A percentile compares a stretch with the other conserved stretches of the same genome.
phyloP scores from a whole-genome alignment of 441 rosid species.

The Cnidoscolus chayamansa region DNA sequence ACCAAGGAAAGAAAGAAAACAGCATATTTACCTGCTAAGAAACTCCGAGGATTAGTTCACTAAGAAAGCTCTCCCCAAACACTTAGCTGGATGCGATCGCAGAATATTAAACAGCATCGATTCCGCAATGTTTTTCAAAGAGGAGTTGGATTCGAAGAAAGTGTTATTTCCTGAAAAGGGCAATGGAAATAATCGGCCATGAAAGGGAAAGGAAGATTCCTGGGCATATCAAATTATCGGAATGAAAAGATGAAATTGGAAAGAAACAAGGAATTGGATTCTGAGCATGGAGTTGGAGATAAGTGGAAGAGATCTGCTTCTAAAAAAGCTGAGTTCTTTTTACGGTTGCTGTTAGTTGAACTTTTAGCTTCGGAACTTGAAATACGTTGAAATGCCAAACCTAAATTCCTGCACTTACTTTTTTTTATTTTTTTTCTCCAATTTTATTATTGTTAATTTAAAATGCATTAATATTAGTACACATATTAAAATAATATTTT shows the following conservation, averaged over 20 bases:
- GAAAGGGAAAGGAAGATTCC: slow-evolving; percentile 10
- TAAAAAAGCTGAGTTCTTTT: too few relatives aligned
- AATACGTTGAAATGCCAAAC: too few relatives aligned
- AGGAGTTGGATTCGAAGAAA: slow-evolving; percentile 23
- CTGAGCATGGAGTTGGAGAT: background rate
- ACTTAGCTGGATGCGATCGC: slow-evolving; percentile 35
- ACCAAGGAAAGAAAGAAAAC: background rate
- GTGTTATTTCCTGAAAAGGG: slow-evolving; percentile 25
- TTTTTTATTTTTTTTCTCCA: too few relatives aligned
- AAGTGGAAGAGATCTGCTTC: too few relatives aligned
- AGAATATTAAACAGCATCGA: slow-evolving; percentile 25
- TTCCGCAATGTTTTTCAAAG: background rate
- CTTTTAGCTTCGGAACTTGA: background rate
- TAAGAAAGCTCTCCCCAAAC: slow-evolving; percentile 8
- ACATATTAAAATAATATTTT: too few relatives aligned
- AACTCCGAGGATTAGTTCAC: slow-evolving; percentile 19
- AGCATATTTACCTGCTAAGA: slow-evolving; percentile 26
- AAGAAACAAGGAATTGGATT: slow-evolving; percentile 12
- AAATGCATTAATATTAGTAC: too few relatives aligned
- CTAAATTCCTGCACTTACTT: too few relatives aligned
- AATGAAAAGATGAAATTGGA: slow-evolving; percentile 5
- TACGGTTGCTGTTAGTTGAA: background rate
- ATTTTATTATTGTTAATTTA: too few relatives aligned
- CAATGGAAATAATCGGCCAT: slow-evolving; percentile 30
- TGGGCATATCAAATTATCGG: slow-evolving; percentile 1